phyloP scores from a whole-genome alignment of 768 basidiomycete genomes.

The Tephrocybe sp. region DNA sequence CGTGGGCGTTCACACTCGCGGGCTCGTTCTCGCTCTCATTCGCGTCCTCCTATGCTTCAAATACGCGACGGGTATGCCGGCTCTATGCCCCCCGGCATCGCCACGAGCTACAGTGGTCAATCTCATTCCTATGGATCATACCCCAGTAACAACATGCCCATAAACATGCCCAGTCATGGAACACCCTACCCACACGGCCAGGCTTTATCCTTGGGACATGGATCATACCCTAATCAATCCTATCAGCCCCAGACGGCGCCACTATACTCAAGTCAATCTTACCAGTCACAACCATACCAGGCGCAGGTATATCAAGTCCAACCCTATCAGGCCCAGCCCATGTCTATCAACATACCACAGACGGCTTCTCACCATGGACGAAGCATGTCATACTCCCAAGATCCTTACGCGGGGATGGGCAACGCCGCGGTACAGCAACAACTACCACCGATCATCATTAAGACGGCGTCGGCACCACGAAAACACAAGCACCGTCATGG shows the following conservation, averaged over 20 bases:
- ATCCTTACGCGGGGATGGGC: constrained; percentile 21
- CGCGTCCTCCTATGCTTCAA: constrained; percentile 29
- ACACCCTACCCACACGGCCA: constrained; percentile 24
- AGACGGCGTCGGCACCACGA: constrained; percentile 19
- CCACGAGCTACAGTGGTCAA: constrained; percentile 8
- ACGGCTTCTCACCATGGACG: constrained; percentile 24
- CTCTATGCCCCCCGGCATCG: constrained; percentile 12
- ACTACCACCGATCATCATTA: constrained; percentile 26
- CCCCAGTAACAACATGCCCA: constrained; percentile 20
- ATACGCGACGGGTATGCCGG: constrained; percentile 16
- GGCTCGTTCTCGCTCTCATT: constrained; percentile 38
- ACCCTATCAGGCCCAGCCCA: constrained; percentile 7
- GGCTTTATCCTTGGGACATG: constrained; percentile 23
- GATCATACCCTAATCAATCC: constrained; percentile 23
- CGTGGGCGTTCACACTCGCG: constrained; percentile 31
- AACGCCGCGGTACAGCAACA: constrained; percentile 14
- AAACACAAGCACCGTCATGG: constrained; percentile 33
- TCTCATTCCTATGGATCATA: constrained; percentile 24
- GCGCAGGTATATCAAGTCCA: neutral
- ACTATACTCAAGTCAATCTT: neutral
- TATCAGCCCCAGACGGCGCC: constrained; percentile 1
- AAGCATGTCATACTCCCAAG: constrained; percentile 34
- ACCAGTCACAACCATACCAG: neutral
- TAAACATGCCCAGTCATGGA: constrained; percentile 22
- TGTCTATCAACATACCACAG: constrained; percentile 26